Base-by-base conservation (phyloP, 1,284 basidiomycete species). In the Rhodotorula sp. region DNA sequence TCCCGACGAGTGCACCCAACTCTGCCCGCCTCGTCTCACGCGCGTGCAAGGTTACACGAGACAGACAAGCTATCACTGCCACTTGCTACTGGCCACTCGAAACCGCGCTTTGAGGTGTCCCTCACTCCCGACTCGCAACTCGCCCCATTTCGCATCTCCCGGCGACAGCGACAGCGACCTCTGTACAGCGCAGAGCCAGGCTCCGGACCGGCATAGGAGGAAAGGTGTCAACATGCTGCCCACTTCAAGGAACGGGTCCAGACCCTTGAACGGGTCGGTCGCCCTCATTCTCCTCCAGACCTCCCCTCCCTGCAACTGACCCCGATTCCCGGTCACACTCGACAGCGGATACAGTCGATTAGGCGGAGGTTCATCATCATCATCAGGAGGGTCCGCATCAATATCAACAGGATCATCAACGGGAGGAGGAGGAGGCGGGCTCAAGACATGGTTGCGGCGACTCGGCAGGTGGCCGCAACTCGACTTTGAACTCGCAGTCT, bases 401-500 rank as follows among this genome's bases (percentile, higher is more conserved):
- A 26, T 16, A 26, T 2, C 54, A 28, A 26, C 14, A 16, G 6
- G 4, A 52, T 7, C 54, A 18, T 21, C 15, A 15, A 28, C 54
- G 15, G n/a, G 26, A 1, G 62, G 55, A 26, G n/a, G 26, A 1
- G 62, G 55, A 18, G 73, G 71, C 2, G 68, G 67, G 0, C 49
- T 75, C 49, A 73, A 76, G 70, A 73, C 72, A 1, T 71, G 65
- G 52, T n/a, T 70, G 16, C 56, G 74, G 23, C 49, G 72, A 31
- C 55, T 76, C 47, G 68, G 67, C n/a, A 49, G 72, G 18, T 68
- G 63, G 56, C 74, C 74, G 1, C 74, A 76, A 60, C 69, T 73
- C 66, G 93, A 97, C 81, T 95, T 97, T 82, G 93, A 97, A 81
- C 83, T 95, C 67, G 94, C 94, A 31, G 90, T 91, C 59, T 95